Percentiles rank a stretch among this genome's conserved stretches.
Conservation (phyloP, 2,329 filamentous ascomycete species). For the Amphichorda felina region DNA sequence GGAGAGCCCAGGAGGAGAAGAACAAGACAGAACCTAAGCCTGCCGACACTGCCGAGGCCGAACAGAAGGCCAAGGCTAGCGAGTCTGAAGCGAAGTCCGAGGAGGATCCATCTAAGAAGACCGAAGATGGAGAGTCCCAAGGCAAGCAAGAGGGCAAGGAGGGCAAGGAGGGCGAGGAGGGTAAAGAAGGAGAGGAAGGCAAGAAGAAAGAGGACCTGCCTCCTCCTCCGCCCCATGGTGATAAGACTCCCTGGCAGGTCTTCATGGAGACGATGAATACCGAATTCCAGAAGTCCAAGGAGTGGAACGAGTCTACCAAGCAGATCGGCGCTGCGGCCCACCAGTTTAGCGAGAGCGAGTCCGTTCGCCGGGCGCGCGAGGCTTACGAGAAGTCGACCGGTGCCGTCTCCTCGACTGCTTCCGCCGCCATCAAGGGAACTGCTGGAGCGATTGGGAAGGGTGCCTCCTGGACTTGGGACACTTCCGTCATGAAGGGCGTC, state of each 20-base stretch:
- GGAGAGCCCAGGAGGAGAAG: slow-evolving; percentile 19
- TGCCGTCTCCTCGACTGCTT: slow-evolving; percentile 67
- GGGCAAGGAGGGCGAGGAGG: slow-evolving; percentile 32
- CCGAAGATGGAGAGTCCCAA: slow-evolving; percentile 28
- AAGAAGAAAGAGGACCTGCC: slow-evolving; percentile 58
- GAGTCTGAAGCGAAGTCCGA: slow-evolving; percentile 22
- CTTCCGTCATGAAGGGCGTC: slow-evolving; percentile 80
- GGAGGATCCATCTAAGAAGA: slow-evolving; percentile 31
- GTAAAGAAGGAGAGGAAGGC: slow-evolving; percentile 29
- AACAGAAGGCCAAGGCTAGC: slow-evolving; percentile 23
- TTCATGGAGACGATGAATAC: slow-evolving; percentile 92
- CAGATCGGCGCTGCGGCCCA: slow-evolving; percentile 80
- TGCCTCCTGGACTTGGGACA: slow-evolving; percentile 96
- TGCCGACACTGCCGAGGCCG: slow-evolving; percentile 22
- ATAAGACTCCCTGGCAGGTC: slow-evolving; percentile 98
- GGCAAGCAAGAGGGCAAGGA: slow-evolving; percentile 31
- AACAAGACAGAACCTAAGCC: slow-evolving; percentile 11
- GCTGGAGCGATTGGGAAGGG: slow-evolving; percentile 81
- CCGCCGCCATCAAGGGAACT: slow-evolving; percentile 72
- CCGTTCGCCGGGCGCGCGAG: slow-evolving; percentile 71
- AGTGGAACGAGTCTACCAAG: slow-evolving; percentile 99
- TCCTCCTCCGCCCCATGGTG: slow-evolving; percentile 89
- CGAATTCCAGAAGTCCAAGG: slow-evolving; percentile 94
- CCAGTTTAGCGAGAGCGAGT: slow-evolving; percentile 87
- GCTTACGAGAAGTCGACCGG: slow-evolving; percentile 82